phyloP scores from a whole-genome alignment of 2,329 filamentous ascomycete genomes.

The Diplodia mutila region DNA sequence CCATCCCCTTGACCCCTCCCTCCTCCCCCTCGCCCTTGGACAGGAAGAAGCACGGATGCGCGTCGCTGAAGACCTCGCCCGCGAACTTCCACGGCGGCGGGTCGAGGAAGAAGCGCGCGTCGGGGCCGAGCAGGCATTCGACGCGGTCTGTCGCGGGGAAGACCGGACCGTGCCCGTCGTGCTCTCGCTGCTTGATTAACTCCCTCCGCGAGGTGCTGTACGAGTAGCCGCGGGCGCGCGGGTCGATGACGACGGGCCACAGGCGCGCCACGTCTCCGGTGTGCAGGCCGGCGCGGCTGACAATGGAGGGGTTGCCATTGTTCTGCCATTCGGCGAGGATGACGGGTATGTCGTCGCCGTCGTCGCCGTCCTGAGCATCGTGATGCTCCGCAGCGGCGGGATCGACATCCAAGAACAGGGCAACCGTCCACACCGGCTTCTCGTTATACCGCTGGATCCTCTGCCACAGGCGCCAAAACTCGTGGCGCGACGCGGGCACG shows the following conservation, averaged over 20 bases:
- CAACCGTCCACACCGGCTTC: not conserved
- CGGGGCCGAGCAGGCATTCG: not conserved
- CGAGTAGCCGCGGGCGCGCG: not conserved
- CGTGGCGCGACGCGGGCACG: not conserved
- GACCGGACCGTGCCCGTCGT: not conserved
- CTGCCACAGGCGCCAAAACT: conserved; percentile 13
- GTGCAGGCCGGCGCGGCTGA: not conserved
- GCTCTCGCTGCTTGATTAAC: not conserved
- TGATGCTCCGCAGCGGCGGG: not conserved
- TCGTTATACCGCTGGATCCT: not conserved
- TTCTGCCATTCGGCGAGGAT: not conserved
- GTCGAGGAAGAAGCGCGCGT: conserved; percentile 6
- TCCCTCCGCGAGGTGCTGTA: not conserved
- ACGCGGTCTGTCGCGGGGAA: not conserved
- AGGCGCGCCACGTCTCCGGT: not conserved
- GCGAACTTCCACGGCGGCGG: not conserved
- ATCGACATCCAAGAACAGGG: not conserved
- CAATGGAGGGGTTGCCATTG: not conserved
- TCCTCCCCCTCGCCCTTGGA: not conserved
- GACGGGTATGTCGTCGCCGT: not conserved
- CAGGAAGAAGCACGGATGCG: conserved; percentile 8
- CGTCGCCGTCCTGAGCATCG: not conserved
- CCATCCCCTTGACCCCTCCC: not conserved
- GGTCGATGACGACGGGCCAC: not conserved
- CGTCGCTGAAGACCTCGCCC: not conserved